Evolutionary conservation across 2,329 filamentous ascomycete species (phyloP), one percentile per base, ranked within the genome.

Genomic region (Pseudonectria buxi): DNA sequence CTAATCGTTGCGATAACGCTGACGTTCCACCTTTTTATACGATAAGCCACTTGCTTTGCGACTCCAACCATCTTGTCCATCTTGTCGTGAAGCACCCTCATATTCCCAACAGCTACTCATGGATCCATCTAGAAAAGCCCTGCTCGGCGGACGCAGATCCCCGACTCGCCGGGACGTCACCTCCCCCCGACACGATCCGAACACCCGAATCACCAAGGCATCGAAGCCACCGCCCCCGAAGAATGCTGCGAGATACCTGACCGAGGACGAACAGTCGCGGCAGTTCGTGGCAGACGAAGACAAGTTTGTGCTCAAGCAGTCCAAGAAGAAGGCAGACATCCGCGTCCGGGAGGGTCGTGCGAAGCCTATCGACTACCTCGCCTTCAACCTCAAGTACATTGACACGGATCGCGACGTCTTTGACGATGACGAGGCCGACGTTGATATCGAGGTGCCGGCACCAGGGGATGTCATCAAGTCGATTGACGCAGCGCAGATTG

Each of bases 291-390:
- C 90, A 34, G 86, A 94, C 51, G 92, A 98, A 61, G 92, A 98
- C 66, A 81, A 83, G 46, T 98, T 98, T 55, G 92, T 96, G 37
- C 69, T 98, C 54, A 89, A 88, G 62, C 92, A 98, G 64, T 84
- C 90, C 30, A 98, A 96, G 72, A 96, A 94, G 69, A 96, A 95
- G 69, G 90, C 92, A 28, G 86, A 89, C 46, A 94, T 98, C 49
- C 83, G 92, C 27, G 88, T 96, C 30, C 86, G 88, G 50, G 89
- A 94, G 61, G 84, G 85, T 10, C 79, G 94, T 48, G 89, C 90
- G 37, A 89, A 87, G 56, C 85, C 90, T 9, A 90, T 96, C 53
- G 92, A 98, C 65, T 89, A 86, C 71, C 75, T 98, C 30, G 87
- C 89, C 1, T 92, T 96, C 54, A 94, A 86, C 41, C 67, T 98